Percentiles rank a stretch among this genome's conserved stretches.
Evolutionary conservation across 352 stramenopile genomes (phyloP).

Genomic region (Elongisporangium undulatum): DNA sequence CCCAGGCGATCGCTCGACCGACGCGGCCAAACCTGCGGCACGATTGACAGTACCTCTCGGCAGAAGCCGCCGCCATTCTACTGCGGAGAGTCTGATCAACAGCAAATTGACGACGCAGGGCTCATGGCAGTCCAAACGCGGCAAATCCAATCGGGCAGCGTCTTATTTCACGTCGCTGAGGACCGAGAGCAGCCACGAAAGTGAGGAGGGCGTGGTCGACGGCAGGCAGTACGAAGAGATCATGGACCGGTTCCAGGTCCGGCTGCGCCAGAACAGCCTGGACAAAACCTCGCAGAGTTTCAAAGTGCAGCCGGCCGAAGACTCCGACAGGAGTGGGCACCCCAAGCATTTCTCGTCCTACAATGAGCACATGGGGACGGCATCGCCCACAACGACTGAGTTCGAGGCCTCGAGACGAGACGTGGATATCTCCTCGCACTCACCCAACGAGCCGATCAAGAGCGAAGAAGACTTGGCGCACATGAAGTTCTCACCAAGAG

Average conservation of each 20-base stretch:
- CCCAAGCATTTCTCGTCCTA: not conserved
- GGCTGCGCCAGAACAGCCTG: slow-evolving; percentile 13
- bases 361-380: slow-evolving; percentile 3
- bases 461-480: not conserved
- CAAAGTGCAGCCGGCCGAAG: not conserved
- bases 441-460: not conserved
- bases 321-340: not conserved
- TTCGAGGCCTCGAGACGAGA: slow-evolving; percentile 14
- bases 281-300: not conserved
- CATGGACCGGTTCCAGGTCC: slow-evolving; percentile 51
- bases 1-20: no score
- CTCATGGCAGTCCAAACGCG: not conserved
- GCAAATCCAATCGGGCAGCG: not conserved
- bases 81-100: not conserved
- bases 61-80: not conserved
- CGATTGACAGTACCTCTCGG: no score
- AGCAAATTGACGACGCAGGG: not conserved
- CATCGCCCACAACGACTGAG: slow-evolving; percentile 10
- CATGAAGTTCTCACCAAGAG: not conserved
- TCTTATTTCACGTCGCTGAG: not conserved
- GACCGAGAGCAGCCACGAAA: not conserved
- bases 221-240: slow-evolving; percentile 37
- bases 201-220: not conserved
- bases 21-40: no score
- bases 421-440: slow-evolving; percentile 1